These are phyloP conservation scores for Colletotrichum truncatum DNA, from an alignment of 2,329 filamentous ascomycete species.

Conservation along the genomic window DNA sequence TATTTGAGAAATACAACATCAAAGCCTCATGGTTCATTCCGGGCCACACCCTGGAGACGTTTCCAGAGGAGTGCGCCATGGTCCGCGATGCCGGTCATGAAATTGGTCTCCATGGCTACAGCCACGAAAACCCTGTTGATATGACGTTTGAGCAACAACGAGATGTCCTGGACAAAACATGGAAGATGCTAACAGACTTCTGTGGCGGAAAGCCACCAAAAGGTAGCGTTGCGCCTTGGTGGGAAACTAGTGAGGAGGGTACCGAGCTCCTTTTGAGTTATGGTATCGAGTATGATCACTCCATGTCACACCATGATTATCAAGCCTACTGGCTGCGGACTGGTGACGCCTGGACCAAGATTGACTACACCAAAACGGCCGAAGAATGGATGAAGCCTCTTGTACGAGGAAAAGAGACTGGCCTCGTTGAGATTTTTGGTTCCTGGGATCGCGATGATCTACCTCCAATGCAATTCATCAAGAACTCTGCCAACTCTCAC, in stretches of 20 bases:
- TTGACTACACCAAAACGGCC: slow-evolving; percentile 70
- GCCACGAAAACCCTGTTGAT: slow-evolving; percentile 76
- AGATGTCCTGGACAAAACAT: slow-evolving; percentile 81
- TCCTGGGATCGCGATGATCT: slow-evolving; percentile 72
- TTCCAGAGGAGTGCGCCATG: slow-evolving; percentile 53
- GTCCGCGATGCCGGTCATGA: slow-evolving; percentile 57
- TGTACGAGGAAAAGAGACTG: slow-evolving; percentile 65
- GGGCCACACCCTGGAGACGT: slow-evolving; percentile 57
- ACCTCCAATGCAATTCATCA: slow-evolving; percentile 79
- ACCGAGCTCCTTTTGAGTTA: slow-evolving; percentile 72
- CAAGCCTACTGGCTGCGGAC: slow-evolving; percentile 71
- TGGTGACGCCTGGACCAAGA: slow-evolving; percentile 73
- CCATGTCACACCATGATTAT: slow-evolving; percentile 72
- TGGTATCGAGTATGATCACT: slow-evolving; percentile 76
- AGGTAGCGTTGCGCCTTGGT: slow-evolving; percentile 78
- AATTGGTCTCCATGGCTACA: slow-evolving; percentile 73
- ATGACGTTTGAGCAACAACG: slow-evolving; percentile 81
- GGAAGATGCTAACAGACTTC: slow-evolving; percentile 75
- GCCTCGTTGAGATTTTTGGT: slow-evolving; percentile 72
- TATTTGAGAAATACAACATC: slow-evolving; percentile 79
- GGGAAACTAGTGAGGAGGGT: slow-evolving; percentile 76
- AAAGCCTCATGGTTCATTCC: slow-evolving; percentile 67
- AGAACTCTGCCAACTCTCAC: slow-evolving; percentile 69
- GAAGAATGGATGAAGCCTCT: slow-evolving; percentile 75
- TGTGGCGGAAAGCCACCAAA: slow-evolving; percentile 73